Evolutionary conservation across 495 filamentous ascomycete genomes (phyloP).

Genomic region (Daldinia grandis): DNA sequence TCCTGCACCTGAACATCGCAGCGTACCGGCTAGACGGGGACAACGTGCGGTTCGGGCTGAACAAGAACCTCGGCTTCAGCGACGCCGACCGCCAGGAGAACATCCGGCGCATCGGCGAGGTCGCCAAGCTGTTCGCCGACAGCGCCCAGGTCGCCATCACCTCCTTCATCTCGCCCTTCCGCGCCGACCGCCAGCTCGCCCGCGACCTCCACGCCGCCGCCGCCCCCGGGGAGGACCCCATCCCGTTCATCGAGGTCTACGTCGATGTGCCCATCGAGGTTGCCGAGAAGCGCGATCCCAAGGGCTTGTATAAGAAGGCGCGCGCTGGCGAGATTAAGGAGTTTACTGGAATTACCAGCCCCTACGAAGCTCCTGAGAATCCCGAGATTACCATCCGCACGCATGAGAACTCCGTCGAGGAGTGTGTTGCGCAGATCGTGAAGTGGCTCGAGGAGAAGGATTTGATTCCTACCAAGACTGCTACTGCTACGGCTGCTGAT

Average conservation of each 20-base stretch:
- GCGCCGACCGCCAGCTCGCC: conserved; percentile 82
- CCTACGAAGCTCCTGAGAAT: conserved; percentile 88
- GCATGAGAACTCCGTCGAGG: conserved; percentile 78
- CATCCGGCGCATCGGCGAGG: conserved; percentile 94
- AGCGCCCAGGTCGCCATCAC: conserved; percentile 85
- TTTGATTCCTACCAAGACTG: conserved; percentile 50
- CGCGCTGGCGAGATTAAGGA: conserved; percentile 92
- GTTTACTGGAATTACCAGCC: conserved; percentile 92
- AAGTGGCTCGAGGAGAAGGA: conserved; percentile 72
- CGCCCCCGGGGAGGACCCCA: conserved; percentile 56
- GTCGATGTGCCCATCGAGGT: conserved; percentile 87
- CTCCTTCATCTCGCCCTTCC: conserved; percentile 96
- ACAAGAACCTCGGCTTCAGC: conserved; percentile 95
- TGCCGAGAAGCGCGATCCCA: conserved; percentile 94
- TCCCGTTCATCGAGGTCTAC: conserved; percentile 93
- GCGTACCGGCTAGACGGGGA: conserved; percentile 97
- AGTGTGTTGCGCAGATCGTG: conserved; percentile 84
- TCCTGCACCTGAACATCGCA: conserved; percentile 80
- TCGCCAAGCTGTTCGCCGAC: conserved; percentile 96
- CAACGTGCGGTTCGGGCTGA: conserved; percentile 97
- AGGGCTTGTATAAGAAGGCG: conserved; percentile 98
- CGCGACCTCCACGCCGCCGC: conserved; percentile 75
- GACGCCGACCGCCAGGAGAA: conserved; percentile 96
- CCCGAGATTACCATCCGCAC: conserved; percentile 88
- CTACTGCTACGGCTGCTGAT: conserved; percentile 24